Conservation (phyloP, 306 rosid species). For the Oemleria cerasiformis region DNA sequence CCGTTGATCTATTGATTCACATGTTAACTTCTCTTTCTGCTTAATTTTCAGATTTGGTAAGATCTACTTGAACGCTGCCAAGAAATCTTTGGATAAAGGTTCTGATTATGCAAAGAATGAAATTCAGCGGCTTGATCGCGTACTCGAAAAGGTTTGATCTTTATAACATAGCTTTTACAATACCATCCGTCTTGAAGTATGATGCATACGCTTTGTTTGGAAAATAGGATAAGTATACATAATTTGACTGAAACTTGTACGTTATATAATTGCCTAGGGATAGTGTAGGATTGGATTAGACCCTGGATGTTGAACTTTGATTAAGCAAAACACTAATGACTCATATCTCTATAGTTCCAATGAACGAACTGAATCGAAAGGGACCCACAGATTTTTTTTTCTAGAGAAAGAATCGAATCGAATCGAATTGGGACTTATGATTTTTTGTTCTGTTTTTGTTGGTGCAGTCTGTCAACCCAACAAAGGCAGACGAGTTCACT, state of each 20-base stretch:
- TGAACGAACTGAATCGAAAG: too few relatives aligned
- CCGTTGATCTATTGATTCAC: conserved; percentile 9
- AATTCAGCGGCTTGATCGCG: conserved; percentile 65
- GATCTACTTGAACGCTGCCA: conserved; percentile 70
- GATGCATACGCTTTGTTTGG: background rate
- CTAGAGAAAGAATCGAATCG: too few relatives aligned
- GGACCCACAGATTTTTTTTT: too few relatives aligned
- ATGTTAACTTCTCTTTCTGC: background rate
- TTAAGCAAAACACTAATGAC: background rate
- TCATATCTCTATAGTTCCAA: background rate
- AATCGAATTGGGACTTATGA: background rate
- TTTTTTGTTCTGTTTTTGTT: background rate
- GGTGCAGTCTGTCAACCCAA: conserved; percentile 71
- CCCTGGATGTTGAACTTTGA: background rate
- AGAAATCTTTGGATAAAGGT: conserved; percentile 68
- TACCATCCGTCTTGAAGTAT: background rate
- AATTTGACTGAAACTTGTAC: background rate
- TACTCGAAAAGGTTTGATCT: conserved; percentile 62
- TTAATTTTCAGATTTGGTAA: conserved; percentile 51
- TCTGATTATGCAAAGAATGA: conserved; percentile 73
- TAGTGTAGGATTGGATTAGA: background rate
- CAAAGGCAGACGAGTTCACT: conserved; percentile 79
- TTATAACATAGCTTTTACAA: background rate
- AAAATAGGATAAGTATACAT: background rate
- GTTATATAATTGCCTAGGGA: background rate